Evolutionary conservation across 805 yeast species (phyloP), one percentile per base, ranked within the genome.

Genomic region (Saccharomyces kudriavzevii): DNA sequence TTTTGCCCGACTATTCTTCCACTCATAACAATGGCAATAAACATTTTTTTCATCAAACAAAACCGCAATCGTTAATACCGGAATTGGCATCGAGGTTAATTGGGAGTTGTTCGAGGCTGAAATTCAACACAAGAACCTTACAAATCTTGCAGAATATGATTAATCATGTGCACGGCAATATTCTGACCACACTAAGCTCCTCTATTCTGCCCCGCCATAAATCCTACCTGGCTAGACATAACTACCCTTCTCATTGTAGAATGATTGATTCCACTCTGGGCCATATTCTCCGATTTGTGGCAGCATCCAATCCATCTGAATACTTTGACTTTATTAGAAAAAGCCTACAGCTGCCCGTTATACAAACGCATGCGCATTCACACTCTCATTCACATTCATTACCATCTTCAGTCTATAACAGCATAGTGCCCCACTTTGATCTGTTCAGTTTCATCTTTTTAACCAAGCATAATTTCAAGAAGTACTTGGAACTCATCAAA

Each of bases 261-360:
- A 51, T 56, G 40, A 52, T 62, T 17, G 68, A 63, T 50, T 22
- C 53, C 2, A 56, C 64, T 4, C 53, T 61, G 9, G 55, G 54
- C 28, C 65, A 72, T 28, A 65, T 82, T 5, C 58, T 77, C 20
- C 65, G 75, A 40, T 81, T 70, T 61, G 48, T 80, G 8, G 78
- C 84, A 0, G 79, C 83, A 14, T 69, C 83, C 2, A 80, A 81
- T 60, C 75, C 79, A 29, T 51, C 55, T 0, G 80, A 77, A 49
- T 77, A 70, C 54, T 73, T 69, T 27, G 65, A 69, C 9, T 77
- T 53, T 29, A 45, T 62, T 25, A 55, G 53, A 24, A 52, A 29
- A 13, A 52, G 51, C 17, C 48, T 58, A 17, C 52, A 51, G 24
- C 53, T 55, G 4, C 60, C 58, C 49, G 14, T 58, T 29, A 26